A percentile compares a stretch with the other conserved stretches of the same genome.
Conservation (phyloP, 2,329 filamentous ascomycete species). For the Atkinsonella hypoxylon region DNA sequence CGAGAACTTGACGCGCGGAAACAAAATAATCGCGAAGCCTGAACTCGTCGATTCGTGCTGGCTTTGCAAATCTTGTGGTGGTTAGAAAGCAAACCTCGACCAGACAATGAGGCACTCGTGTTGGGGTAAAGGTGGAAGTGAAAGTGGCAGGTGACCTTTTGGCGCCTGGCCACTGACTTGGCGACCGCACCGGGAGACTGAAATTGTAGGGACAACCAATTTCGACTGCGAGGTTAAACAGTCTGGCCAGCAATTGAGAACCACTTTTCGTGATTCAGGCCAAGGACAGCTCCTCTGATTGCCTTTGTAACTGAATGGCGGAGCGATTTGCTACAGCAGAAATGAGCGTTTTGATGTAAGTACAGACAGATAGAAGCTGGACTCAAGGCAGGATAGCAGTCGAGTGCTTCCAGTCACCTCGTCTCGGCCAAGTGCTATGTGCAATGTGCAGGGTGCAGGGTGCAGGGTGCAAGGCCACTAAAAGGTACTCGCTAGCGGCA, state of each 20-base stretch:
- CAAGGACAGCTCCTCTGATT: not conserved
- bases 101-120: not conserved
- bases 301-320: not conserved
- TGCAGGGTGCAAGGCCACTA: not conserved
- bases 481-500: slow-evolving; percentile 7
- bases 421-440: not conserved
- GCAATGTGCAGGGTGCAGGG: not conserved
- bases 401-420: slow-evolving; percentile 2
- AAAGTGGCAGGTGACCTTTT: slow-evolving; percentile 3
- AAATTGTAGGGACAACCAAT: not conserved
- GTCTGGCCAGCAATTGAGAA: not conserved
- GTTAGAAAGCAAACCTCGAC: not conserved
- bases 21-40: too few relatives aligned
- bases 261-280: too few relatives aligned
- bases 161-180: slow-evolving; percentile 2
- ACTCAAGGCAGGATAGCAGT: not conserved
- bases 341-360: not conserved
- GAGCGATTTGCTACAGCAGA: not conserved
- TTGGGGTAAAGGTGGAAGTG: not conserved
- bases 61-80: not conserved
- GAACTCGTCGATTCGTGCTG: not conserved
- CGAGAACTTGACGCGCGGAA: not conserved
- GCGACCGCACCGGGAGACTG: not conserved
- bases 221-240: not conserved
- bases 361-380: not conserved